Conservation (phyloP, 2,329 filamentous ascomycete genomes). For the Teratosphaeria gauchensis region DNA sequence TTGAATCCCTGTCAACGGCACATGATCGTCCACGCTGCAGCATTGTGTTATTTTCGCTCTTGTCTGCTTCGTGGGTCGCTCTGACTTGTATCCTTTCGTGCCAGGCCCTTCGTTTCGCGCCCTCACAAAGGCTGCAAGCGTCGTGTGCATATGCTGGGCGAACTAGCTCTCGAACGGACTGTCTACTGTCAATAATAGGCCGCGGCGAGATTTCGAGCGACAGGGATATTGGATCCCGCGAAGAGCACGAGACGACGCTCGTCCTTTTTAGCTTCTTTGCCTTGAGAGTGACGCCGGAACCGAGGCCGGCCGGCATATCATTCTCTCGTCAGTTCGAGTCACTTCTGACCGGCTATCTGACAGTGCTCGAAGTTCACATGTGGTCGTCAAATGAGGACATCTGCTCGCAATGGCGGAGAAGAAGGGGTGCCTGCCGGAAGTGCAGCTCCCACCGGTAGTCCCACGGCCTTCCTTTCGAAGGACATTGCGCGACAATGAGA, state of each 20-base stretch:
- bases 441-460: neutral
- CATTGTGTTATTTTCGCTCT: neutral
- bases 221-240: neutral
- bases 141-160: neutral
- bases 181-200: neutral
- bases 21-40: neutral
- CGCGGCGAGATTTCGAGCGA: neutral
- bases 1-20: neutral
- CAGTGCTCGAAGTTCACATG: neutral
- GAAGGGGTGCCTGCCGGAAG: neutral
- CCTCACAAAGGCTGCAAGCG: neutral
- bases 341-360: neutral
- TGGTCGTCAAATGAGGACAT: neutral
- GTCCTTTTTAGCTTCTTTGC: neutral
- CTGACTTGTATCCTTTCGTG: neutral
- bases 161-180: neutral
- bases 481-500: conserved; percentile 8
- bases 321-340: neutral
- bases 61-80: neutral
- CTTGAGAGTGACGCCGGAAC: neutral
- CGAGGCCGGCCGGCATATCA: neutral
- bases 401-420: conserved; percentile 5
- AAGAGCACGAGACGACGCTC: neutral
- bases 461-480: conserved; percentile 13
- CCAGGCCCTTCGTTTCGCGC: neutral